phyloP scores from a whole-genome alignment of 306 rosid species.

The Canavalia gladiata region DNA sequence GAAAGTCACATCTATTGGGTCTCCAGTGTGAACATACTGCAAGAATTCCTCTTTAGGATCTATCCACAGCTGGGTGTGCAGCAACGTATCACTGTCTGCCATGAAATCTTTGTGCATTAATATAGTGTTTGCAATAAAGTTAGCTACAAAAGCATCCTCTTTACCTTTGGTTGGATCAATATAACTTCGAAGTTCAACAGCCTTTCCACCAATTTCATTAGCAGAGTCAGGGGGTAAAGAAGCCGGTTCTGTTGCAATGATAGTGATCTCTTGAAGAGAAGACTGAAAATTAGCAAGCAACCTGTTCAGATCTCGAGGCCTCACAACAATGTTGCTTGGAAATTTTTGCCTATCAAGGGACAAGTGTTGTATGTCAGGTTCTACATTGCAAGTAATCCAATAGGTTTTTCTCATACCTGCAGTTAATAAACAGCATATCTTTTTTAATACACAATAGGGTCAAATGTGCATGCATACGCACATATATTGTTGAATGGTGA shows the following conservation, averaged over 20 bases:
- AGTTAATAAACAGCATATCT: conserved; percentile 35
- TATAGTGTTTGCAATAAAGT: conserved; percentile 31
- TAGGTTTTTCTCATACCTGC: conserved; percentile 89
- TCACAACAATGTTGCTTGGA: conserved; percentile 83
- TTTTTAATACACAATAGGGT: conserved; percentile 7
- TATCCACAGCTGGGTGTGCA: conserved; percentile 96
- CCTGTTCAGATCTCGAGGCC: conserved; percentile 91
- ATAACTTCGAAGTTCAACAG: conserved; percentile 93
- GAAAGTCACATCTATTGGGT: conserved; percentile 91
- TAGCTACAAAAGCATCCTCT: conserved; percentile 22
- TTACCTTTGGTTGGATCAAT: conserved; percentile 94
- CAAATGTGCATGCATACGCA: background rate
- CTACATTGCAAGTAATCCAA: conserved; percentile 91
- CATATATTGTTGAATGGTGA: conserved; percentile 8
- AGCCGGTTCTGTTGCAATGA: conserved; percentile 88
- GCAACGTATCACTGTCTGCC: conserved; percentile 79
- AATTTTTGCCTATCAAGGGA: conserved; percentile 84
- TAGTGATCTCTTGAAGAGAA: conserved; percentile 94
- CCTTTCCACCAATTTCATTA: conserved; percentile 92
- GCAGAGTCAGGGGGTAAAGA: conserved; percentile 75
- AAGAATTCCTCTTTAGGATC: conserved; percentile 94
- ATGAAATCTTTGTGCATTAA: conserved; percentile 45
- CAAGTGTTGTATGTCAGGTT: conserved; percentile 87
- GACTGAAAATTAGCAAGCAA: conserved; percentile 89
- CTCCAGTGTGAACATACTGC: conserved; percentile 85